Conservation (phyloP, 208 protist species). For the Tritrichomonas musculus region DNA sequence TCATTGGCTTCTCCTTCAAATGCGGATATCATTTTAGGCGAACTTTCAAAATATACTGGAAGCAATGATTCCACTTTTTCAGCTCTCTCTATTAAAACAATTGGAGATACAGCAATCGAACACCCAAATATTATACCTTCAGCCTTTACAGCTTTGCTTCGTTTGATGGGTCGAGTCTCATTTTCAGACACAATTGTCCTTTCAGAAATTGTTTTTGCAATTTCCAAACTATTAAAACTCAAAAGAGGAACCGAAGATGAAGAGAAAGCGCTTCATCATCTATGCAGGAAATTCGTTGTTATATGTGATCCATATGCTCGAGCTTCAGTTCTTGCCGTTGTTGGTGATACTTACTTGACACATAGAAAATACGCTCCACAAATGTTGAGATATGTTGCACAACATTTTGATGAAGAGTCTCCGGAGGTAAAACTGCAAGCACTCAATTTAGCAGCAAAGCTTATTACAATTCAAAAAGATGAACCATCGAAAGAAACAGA, state of each 20-base stretch:
- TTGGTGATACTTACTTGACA: background rate
- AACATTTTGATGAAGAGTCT: background rate
- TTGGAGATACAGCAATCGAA: background rate
- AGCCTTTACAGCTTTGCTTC: background rate
- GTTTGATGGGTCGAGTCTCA: background rate
- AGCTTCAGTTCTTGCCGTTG: background rate
- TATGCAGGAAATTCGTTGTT: background rate
- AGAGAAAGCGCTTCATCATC: background rate
- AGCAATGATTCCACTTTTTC: background rate
- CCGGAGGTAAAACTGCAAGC: background rate
- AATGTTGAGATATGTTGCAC: background rate
- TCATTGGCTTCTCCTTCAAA: background rate
- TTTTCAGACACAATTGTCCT: background rate
- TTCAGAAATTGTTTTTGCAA: background rate
- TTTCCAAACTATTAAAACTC: background rate
- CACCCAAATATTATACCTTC: background rate
- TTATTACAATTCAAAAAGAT: background rate
- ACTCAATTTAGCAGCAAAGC: background rate
- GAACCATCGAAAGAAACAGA: too few species aligned
- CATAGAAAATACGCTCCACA: background rate
- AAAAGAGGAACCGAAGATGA: background rate
- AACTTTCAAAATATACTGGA: background rate
- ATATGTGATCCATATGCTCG: background rate
- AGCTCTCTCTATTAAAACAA: background rate
- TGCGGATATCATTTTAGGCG: background rate